These are phyloP conservation scores for Phoma sp. DNA, from an alignment of 2,329 filamentous ascomycete species.

Conservation along the genomic window DNA sequence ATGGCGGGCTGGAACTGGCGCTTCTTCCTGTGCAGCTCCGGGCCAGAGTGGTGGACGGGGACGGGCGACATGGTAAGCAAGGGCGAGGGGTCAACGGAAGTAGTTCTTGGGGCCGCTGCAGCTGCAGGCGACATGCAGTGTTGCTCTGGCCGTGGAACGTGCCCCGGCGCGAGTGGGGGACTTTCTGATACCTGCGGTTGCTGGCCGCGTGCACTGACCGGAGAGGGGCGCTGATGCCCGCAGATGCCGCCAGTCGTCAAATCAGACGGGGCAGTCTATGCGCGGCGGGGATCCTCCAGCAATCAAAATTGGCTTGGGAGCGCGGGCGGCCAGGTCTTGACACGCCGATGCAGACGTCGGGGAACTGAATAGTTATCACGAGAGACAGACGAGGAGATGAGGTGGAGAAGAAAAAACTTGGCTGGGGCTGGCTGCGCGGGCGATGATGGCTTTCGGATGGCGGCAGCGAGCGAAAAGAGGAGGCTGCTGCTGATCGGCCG, in stretches of 20 bases:
- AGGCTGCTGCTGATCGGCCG: conserved; percentile 23
- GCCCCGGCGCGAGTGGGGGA: conserved; percentile 6
- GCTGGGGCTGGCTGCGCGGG: neutral
- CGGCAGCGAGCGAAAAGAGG: conserved; percentile 21
- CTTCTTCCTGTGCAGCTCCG: conserved; percentile 47
- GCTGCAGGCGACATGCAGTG: conserved; percentile 12
- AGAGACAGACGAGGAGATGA: neutral
- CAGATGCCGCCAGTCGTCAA: conserved; percentile 7
- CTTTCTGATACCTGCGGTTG: conserved; percentile 8
- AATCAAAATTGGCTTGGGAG: conserved; percentile 5
- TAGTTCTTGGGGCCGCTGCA: conserved; percentile 1
- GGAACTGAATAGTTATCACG: neutral
- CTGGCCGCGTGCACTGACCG: conserved; percentile 12
- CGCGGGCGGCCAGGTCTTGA: conserved; percentile 11
- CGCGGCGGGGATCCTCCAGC: conserved; percentile 11
- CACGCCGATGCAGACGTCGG: conserved; percentile 12
- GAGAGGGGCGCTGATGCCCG: conserved; percentile 1
- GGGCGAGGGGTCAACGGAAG: conserved; percentile 7
- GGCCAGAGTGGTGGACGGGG: conserved; percentile 18
- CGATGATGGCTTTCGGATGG: conserved; percentile 14
- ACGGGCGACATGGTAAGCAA: conserved; percentile 27
- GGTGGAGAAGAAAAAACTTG: neutral
- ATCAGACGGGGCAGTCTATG: conserved; percentile 14
- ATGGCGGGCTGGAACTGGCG: conserved; percentile 54
- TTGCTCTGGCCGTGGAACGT: conserved; percentile 6